Evolutionary conservation across 192 early-diverging fungal species (phyloP), one percentile per base, ranked within the genome.

Genomic region (Coemansia umbellata): DNA sequence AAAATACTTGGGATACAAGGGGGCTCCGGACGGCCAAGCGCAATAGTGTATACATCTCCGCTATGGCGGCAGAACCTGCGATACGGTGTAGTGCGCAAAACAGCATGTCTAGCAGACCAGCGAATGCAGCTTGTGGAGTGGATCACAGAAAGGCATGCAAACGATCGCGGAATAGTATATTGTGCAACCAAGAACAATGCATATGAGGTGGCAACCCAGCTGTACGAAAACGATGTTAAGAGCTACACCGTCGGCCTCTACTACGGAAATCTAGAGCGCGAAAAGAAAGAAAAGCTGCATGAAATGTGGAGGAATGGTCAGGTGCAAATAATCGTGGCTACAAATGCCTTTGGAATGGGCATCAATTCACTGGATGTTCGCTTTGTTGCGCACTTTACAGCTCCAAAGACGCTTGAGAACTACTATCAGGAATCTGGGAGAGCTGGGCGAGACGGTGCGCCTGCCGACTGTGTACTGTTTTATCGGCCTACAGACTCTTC

Each of bases 371-470:
- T 69, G 1, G 60, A 75, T 18, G 81, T 82, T 18, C 66, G 71
- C 32, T 82, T 75, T 49, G 81, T 82, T 13, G 52, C 60, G 3
- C 81, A 82, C 45, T 61, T 56, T 18, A 70, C 74, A 2, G 67
- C 66, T 15, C 74, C 81, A 3, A 74, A 76, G 61, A 62, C 70
- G 8, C 49, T 80, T 14, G 81, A 82, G 41, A 63, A 80, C 18
- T 87, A 87, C 59, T 90, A 90, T 57, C 86, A 90, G 60, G 87
- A 90, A 41, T 80, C 80, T 7, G 87, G 87, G 0, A 78, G 87
- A 15, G 87, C 86, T 26, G 87, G 87, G 22, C 66, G 87, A 17
- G 88, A 90, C 49, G 88, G 88, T 2, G 19, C 69, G 30, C 72
- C 63, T 1, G 86, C 87, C 0, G 83, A 87, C 21, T 90, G 88